Percentiles rank a stretch among this genome's conserved stretches.
Evolutionary conservation across 192 early-diverging fungal species (phyloP).

Genomic region (Rhizoclosmatium globosum): DNA sequence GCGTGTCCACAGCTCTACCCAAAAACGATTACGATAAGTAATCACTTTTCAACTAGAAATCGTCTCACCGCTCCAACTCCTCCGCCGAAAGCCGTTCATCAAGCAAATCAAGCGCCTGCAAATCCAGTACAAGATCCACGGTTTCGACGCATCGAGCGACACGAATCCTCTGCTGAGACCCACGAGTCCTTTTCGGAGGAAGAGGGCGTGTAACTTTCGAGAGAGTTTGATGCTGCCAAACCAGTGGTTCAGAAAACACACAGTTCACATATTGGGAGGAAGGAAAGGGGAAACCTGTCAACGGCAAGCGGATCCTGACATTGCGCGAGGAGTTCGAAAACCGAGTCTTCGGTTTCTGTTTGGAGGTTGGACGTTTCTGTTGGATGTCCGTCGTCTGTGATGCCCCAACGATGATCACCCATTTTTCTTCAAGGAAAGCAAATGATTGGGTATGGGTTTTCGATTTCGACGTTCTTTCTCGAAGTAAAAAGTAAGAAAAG

Average conservation of each 20-base stretch:
- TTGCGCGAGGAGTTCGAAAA: conserved; percentile 29
- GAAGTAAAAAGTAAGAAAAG: too few species aligned
- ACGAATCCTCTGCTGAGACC: conserved; percentile 64
- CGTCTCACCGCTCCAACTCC: conserved; percentile 50
- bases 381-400: conserved; percentile 62
- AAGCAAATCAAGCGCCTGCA: conserved; percentile 85
- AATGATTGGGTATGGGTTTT: too few species aligned
- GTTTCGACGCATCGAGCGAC: conserved; percentile 83
- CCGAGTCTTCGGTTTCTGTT: conserved; percentile 51
- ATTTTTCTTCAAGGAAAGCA: neutral
- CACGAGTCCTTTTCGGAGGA: conserved; percentile 58
- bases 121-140: conserved; percentile 95
- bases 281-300: neutral
- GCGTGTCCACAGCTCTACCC: conserved; percentile 65
- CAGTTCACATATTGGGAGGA: neutral
- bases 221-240: conserved; percentile 47
- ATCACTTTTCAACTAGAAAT: neutral
- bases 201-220: conserved; percentile 65
- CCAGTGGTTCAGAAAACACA: neutral
- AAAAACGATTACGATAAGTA: neutral
- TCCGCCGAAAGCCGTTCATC: conserved; percentile 59
- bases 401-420: conserved; percentile 19
- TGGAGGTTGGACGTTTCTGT: conserved; percentile 70
- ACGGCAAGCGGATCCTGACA: conserved; percentile 24
- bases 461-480: too few species aligned